Evolutionary conservation across 1,139 yeast species (phyloP).

Genomic region (Meyerozyma elateridarum): DNA sequence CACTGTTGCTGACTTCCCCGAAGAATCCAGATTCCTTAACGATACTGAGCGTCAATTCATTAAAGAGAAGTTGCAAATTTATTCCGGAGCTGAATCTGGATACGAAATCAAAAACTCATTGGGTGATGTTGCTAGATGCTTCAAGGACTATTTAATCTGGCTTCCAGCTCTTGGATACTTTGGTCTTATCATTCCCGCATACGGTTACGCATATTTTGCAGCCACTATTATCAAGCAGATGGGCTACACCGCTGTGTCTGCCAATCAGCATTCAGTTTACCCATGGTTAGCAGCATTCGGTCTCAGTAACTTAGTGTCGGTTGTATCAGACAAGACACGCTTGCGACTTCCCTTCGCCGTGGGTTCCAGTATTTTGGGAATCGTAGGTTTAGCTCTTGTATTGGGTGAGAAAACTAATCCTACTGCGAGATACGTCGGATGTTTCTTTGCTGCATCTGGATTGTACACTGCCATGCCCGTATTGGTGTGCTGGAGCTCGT

Average conservation of each 20-base stretch:
- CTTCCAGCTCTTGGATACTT: constrained; percentile 58
- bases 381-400: constrained; percentile 53
- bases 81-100: constrained; percentile 50
- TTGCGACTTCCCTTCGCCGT: constrained; percentile 48
- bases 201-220: constrained; percentile 69
- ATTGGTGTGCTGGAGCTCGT: constrained; percentile 65
- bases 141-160: constrained; percentile 48
- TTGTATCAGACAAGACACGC: constrained; percentile 43
- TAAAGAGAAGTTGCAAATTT: constrained; percentile 50
- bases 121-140: constrained; percentile 36
- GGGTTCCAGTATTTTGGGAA: constrained; percentile 36
- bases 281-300: constrained; percentile 71
- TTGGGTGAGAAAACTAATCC: constrained; percentile 31
- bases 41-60: constrained; percentile 45
- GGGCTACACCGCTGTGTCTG: constrained; percentile 56
- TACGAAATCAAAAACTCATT: constrained; percentile 43
- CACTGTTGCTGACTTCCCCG: constrained; percentile 60
- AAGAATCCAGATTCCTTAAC: constrained; percentile 48
- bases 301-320: constrained; percentile 42
- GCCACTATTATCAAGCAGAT: constrained; percentile 55
- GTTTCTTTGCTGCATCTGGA: constrained; percentile 64
- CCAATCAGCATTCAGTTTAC: constrained; percentile 65
- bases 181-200: constrained; percentile 61
- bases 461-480: constrained; percentile 72
- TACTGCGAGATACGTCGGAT: constrained; percentile 60